These are phyloP conservation scores for Epichloe sp. DNA, from an alignment of 2,329 filamentous ascomycete species.

Conservation along the genomic window DNA sequence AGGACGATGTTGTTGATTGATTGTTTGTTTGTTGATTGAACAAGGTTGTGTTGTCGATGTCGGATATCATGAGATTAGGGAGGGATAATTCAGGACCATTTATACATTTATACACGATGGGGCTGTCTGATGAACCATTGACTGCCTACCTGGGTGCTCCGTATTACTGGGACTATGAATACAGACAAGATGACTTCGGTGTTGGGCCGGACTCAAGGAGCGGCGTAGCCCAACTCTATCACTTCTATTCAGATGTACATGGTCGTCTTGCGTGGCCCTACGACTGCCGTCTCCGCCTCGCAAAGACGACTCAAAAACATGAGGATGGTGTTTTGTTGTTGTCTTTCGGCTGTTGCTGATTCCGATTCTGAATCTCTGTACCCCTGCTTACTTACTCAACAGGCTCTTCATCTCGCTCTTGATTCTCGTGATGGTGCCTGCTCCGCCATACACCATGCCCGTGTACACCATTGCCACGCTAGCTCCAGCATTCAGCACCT, in stretches of 20 bases:
- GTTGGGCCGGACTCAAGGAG: not conserved
- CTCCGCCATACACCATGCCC: constrained; percentile 49
- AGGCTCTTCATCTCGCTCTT: constrained; percentile 45
- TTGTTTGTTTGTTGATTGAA: not conserved
- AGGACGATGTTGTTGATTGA: too few relatives aligned
- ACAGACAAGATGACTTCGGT: too few relatives aligned
- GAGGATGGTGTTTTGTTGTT: not conserved
- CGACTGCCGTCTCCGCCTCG: too few relatives aligned
- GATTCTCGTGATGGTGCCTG: constrained; percentile 51
- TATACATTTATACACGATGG: not conserved
- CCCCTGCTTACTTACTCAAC: not conserved
- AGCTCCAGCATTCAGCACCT: constrained; percentile 77
- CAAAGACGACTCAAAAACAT: not conserved
- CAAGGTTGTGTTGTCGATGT: not conserved
- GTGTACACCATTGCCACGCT: constrained; percentile 91
- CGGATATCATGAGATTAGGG: not conserved
- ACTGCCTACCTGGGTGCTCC: too few relatives aligned
- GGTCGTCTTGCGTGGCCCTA: not conserved
- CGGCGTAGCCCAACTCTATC: not conserved
- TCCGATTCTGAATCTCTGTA: not conserved
- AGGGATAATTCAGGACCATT: not conserved
- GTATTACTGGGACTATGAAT: too few relatives aligned
- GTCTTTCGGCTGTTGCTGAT: not conserved
- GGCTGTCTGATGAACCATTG: not conserved
- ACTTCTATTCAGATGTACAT: not conserved